These are phyloP conservation scores for Huntiella decipiens DNA, from an alignment of 2,329 filamentous ascomycete species.

Conservation along the genomic window DNA sequence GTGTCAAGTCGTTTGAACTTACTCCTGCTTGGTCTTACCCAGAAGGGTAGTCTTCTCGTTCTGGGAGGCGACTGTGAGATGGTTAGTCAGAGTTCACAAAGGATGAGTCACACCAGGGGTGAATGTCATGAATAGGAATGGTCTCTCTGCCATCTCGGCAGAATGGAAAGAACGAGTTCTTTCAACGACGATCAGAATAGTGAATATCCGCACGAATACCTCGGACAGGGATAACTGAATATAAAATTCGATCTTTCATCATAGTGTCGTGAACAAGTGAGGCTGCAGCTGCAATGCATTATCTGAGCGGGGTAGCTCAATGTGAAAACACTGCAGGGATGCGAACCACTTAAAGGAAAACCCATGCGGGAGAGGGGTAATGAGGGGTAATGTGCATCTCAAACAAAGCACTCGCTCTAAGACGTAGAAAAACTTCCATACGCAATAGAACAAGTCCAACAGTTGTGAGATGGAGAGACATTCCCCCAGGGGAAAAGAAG, in stretches of 20 bases:
- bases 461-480: slow-evolving; percentile 15
- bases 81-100: slow-evolving; percentile 3
- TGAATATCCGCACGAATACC: slow-evolving; percentile 12
- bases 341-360: not conserved
- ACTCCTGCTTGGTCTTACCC: slow-evolving; percentile 99
- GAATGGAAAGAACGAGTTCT: not conserved
- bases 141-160: not conserved
- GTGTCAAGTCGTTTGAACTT: slow-evolving; percentile 18
- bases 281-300: too few species aligned
- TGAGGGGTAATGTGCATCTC: not conserved
- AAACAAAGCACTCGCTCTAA: too few species aligned
- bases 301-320: too few species aligned
- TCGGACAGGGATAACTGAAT: slow-evolving; percentile 13
- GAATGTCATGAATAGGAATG: not conserved
- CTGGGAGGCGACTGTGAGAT: slow-evolving; percentile 69
- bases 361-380: slow-evolving; percentile 1
- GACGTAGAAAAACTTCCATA: too few species aligned
- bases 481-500: slow-evolving; percentile 8
- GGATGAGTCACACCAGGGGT: not conserved
- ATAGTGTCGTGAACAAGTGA: not conserved
- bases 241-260: slow-evolving; percentile 11
- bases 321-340: too few species aligned
- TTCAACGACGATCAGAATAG: slow-evolving; percentile 10
- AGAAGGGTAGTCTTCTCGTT: slow-evolving; percentile 99
- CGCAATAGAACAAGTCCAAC: slow-evolving; percentile 12